These are phyloP conservation scores for Tephrocybe rancida DNA, from an alignment of 768 basidiomycete species.

Conservation along the genomic window DNA sequence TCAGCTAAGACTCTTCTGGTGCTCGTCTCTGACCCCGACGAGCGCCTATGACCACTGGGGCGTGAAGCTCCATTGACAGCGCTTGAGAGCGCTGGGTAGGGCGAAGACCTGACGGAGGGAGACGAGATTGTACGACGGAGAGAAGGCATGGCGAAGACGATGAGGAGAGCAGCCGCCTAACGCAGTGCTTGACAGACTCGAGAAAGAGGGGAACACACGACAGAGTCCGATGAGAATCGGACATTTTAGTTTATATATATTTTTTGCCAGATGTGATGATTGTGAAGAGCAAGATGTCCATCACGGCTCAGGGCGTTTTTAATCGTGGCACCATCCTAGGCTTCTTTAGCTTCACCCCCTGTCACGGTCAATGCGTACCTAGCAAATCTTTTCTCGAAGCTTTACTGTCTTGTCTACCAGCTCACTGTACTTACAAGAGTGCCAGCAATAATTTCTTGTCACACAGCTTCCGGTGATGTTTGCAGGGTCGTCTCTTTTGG, in stretches of 20 bases:
- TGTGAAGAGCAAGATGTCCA: conserved; percentile 22
- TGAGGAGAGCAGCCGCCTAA: conserved; percentile 47
- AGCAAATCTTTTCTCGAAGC: conserved; percentile 23
- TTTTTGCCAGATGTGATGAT: conserved; percentile 30
- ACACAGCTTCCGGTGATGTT: conserved; percentile 2
- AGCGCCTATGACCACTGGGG: conserved; percentile 56
- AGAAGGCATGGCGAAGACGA: conserved; percentile 58
- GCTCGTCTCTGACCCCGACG: conserved; percentile 66
- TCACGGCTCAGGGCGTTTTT: conserved; percentile 18
- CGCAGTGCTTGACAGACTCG: conserved; percentile 41
- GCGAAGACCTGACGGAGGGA: conserved; percentile 67
- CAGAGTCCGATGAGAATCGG: conserved; percentile 34
- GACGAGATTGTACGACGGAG: conserved; percentile 79
- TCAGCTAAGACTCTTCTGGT: conserved; percentile 78
- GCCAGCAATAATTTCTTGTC: conserved; percentile 4
- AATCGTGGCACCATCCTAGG: conserved; percentile 14
- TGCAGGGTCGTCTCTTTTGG: conserved; percentile 27
- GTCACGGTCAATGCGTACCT: conserved; percentile 17
- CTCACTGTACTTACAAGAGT: conserved; percentile 6
- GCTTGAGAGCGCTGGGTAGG: conserved; percentile 55
- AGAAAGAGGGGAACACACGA: conserved; percentile 33
- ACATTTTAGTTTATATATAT: conserved; percentile 44
- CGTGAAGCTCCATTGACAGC: conserved; percentile 29
- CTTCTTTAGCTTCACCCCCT: conserved; percentile 22
- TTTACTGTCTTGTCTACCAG: conserved; percentile 4